These are phyloP conservation scores for Debaryomyces fabryi DNA, from an alignment of 1,139 yeast species.

Conservation along the genomic window DNA sequence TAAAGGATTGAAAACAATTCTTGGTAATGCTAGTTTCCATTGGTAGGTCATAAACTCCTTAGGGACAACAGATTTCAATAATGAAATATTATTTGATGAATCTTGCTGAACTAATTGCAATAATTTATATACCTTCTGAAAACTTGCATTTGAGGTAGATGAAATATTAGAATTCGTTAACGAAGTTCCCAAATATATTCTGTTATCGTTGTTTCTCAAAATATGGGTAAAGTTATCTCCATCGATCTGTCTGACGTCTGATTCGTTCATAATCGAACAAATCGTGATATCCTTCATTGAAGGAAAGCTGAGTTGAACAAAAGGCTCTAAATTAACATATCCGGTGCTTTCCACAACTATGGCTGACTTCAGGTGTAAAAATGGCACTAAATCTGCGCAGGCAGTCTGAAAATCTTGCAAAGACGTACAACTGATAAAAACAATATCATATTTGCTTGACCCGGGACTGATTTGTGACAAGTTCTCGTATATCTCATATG, in stretches of 20 bases:
- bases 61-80: conserved; percentile 53
- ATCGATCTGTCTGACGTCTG: conserved; percentile 53
- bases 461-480: conserved; percentile 21
- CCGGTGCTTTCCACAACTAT: conserved; percentile 71
- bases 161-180: conserved; percentile 14
- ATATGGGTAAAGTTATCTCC: conserved; percentile 29
- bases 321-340: conserved; percentile 71
- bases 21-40: conserved; percentile 83
- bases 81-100: conserved; percentile 36
- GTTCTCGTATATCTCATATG: conserved; percentile 23
- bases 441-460: conserved; percentile 33
- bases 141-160: conserved; percentile 20
- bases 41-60: conserved; percentile 71
- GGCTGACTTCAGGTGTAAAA: conserved; percentile 40
- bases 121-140: conserved; percentile 34
- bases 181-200: conserved; percentile 46
- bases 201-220: conserved; percentile 35
- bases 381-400: conserved; percentile 30
- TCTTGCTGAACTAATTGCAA: conserved; percentile 40
- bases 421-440: conserved; percentile 39
- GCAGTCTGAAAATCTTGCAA: conserved; percentile 45
- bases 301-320: conserved; percentile 45
- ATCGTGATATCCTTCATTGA: conserved; percentile 41
- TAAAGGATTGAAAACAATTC: conserved; percentile 76
- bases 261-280: conserved; percentile 65